phyloP scores from a whole-genome alignment of 2,329 filamentous ascomycete genomes.

The Myriosclerotinia duriaeana region DNA sequence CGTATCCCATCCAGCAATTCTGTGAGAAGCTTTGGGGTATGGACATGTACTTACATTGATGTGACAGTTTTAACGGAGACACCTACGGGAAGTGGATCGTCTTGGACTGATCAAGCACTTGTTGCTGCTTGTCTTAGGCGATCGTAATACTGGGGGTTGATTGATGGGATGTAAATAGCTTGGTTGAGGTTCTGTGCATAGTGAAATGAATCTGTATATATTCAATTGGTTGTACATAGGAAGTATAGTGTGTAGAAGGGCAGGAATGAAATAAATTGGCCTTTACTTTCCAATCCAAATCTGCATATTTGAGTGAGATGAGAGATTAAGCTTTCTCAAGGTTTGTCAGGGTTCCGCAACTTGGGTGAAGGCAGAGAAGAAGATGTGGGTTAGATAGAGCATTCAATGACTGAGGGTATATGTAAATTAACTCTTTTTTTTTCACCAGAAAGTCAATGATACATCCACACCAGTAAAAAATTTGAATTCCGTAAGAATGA shows the following conservation, averaged over 20 bases:
- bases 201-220: slow-evolving; percentile 1
- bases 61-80: slow-evolving; percentile 32
- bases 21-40: no score
- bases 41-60: slow-evolving; percentile 8
- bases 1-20: background rate
- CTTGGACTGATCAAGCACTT: slow-evolving; percentile 32
- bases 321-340: no score
- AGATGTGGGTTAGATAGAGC: no score
- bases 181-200: background rate
- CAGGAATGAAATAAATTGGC: background rate
- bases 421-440: no score
- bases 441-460: no score
- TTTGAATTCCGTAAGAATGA: no score
- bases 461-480: no score
- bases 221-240: slow-evolving; percentile 1
- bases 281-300: background rate
- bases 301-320: no score
- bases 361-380: no score
- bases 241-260: background rate
- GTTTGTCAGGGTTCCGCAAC: no score
- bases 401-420: no score
- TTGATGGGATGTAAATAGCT: background rate
- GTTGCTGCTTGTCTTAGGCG: slow-evolving; percentile 33
- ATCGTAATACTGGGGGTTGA: slow-evolving; percentile 1
- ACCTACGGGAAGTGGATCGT: slow-evolving; percentile 29